Conservation (phyloP, 1,284 basidiomycete genomes). For the Golubevia pallescens region DNA sequence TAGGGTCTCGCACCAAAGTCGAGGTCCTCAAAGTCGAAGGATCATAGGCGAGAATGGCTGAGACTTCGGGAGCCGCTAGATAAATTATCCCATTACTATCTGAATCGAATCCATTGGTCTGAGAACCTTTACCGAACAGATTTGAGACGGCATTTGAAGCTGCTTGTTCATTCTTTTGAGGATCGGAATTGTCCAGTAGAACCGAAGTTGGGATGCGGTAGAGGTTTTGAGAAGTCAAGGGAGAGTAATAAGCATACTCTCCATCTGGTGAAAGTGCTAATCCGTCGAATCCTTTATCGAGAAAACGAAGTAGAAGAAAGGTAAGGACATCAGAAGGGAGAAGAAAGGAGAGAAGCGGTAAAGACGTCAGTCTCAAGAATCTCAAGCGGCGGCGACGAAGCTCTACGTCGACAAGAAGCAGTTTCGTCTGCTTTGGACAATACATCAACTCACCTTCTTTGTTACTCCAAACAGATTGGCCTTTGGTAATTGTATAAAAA, state of each 20-base stretch:
- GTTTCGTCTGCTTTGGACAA: neutral
- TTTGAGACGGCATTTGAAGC: constrained; percentile 12
- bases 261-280: constrained; percentile 14
- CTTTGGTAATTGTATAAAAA: constrained; percentile 4
- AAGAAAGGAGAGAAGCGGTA: neutral
- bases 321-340: neutral
- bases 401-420: no score
- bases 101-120: constrained; percentile 18
- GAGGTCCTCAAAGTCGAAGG: constrained; percentile 5
- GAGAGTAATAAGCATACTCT: constrained; percentile 18
- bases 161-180: constrained; percentile 6
- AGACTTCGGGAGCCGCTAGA: constrained; percentile 13
- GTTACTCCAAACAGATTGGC: constrained; percentile 3
- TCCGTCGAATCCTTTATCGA: constrained; percentile 7
- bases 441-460: constrained; percentile 8
- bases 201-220: constrained; percentile 16
- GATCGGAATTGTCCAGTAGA: constrained; percentile 9
- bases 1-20: constrained; percentile 15
- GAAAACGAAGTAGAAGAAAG: neutral
- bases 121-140: constrained; percentile 12
- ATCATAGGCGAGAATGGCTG: constrained; percentile 14
- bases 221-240: constrained; percentile 9
- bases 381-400: no score
- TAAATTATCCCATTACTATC: constrained; percentile 16
- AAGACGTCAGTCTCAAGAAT: constrained; percentile 6